Conservation (phyloP, 306 rosid species). For the Fragaria ananassa region DNA sequence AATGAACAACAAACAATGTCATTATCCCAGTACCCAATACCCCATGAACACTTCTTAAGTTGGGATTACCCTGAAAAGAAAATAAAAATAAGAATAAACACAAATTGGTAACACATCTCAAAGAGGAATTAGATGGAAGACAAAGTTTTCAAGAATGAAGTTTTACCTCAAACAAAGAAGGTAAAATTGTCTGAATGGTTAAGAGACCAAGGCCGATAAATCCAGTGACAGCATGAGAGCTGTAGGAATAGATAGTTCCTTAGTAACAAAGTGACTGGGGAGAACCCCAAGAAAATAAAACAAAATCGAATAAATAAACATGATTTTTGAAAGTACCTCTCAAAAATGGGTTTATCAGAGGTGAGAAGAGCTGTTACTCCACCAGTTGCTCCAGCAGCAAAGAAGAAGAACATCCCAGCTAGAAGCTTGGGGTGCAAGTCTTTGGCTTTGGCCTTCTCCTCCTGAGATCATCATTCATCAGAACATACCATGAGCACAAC, state of each 20-base stretch:
- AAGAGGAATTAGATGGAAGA: not conserved
- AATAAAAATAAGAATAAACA: not conserved
- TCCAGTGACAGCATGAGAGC: slow-evolving; percentile 93
- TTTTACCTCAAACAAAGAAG: slow-evolving; percentile 78
- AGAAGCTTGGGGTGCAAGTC: slow-evolving; percentile 95
- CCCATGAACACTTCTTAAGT: slow-evolving; percentile 72
- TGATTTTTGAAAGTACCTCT: slow-evolving; percentile 44
- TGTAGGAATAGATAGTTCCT: slow-evolving; percentile 25
- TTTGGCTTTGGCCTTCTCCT: slow-evolving; percentile 85
- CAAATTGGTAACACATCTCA: not conserved
- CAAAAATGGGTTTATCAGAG: slow-evolving; percentile 77
- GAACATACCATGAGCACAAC: not conserved
- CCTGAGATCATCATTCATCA: slow-evolving; percentile 35
- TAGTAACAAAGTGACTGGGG: not conserved
- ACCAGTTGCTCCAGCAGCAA: slow-evolving; percentile 91
- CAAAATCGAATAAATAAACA: not conserved
- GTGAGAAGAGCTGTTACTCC: slow-evolving; percentile 85
- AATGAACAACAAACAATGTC: slow-evolving; percentile 80
- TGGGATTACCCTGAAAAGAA: slow-evolving; percentile 66
- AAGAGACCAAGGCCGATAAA: slow-evolving; percentile 69
- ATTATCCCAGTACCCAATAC: slow-evolving; percentile 85
- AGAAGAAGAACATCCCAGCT: slow-evolving; percentile 93
- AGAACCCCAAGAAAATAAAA: not conserved
- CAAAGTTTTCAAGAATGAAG: not conserved
- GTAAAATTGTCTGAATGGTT: slow-evolving; percentile 72